Base-by-base conservation (phyloP, 73 alveolate genomes). In the Symbiodinium pilosum region DNA sequence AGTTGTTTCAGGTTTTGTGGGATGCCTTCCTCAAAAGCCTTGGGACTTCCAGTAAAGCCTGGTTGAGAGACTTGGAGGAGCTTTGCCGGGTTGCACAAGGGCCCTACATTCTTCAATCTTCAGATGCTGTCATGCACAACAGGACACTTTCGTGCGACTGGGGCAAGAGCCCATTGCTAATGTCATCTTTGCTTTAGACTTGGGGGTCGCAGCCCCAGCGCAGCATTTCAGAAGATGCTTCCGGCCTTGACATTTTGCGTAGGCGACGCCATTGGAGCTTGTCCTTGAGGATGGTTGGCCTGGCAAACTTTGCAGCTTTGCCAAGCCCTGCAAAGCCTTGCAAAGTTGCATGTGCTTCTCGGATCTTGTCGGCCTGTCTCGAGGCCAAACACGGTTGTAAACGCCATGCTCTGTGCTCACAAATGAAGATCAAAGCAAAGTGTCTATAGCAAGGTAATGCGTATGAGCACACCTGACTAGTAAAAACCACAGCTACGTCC, bases 11-110 rank as follows among this genome's bases (percentile, higher is more conserved):
- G 97, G 77, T 91, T 40, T 68, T 91, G 24, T 91, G 97, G 97
- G 97, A 91, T 42, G 97, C 88, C 43, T 91, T 91, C 89, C 97
- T 91, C 32, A 69, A 52, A 4, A 91, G 97, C 40, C 54, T 91
- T 39, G 89, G 81, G 28, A 64, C 81, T 38, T 64, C 81, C 12
- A 64, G 30, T 26, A 64, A 9, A 14, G 81, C 81, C 30, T 64
- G 81, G 81, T 24, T 64, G 81, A 64, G 30, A 64, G 81, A 64
- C 81, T 28, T 64, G 81, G 81, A 64, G 81, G 81, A 64, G 30
- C 40, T 16, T n/a, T n/a, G n/a, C n/a, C n/a, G n/a, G n/a, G n/a
- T n/a, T n/a, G n/a, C n/a, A 0, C 75, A 56, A 56, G 16, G n/a
- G 32, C 73, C 28, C 38, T 14, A 47, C 14, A 47, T 47, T 47